These are phyloP conservation scores for Trichomonascus vanleenenianus DNA, from an alignment of 805 yeast species.

Conservation along the genomic window DNA sequence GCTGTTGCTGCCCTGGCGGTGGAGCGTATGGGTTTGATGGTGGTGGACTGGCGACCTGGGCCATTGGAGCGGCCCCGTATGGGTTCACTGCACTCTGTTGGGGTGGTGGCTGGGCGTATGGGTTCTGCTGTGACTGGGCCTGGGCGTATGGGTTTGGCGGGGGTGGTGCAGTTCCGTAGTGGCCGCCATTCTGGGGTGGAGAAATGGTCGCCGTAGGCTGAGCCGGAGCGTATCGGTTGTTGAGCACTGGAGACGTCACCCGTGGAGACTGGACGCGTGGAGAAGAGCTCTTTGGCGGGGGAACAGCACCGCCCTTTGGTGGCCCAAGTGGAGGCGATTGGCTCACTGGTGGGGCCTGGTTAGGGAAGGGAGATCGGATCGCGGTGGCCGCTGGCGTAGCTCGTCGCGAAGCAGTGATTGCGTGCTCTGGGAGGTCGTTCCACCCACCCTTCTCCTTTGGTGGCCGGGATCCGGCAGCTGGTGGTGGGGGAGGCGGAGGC, in stretches of 20 bases:
- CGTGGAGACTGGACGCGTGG: conserved; percentile 19
- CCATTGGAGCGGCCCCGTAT: conserved; percentile 17
- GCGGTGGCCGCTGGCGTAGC: conserved; percentile 22
- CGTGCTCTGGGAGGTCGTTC: conserved; percentile 24
- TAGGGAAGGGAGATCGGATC: conserved; percentile 17
- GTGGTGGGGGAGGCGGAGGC: conserved; percentile 21
- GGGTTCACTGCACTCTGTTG: conserved; percentile 6
- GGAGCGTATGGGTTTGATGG: conserved; percentile 17
- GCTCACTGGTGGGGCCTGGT: conserved; percentile 28
- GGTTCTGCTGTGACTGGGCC: conserved; percentile 6
- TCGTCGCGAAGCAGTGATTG: conserved; percentile 17
- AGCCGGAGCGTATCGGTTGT: conserved; percentile 22
- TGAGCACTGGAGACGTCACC: conserved; percentile 26
- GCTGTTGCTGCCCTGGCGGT: conserved; percentile 13
- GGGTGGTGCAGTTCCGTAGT: neutral
- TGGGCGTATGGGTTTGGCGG: conserved; percentile 11
- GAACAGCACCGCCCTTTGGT: conserved; percentile 18
- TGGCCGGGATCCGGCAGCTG: conserved; percentile 1
- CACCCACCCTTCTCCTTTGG: conserved; percentile 23
- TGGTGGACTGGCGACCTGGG: conserved; percentile 20
- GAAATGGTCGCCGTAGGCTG: neutral
- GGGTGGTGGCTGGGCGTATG: conserved; percentile 14
- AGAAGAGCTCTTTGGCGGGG: conserved; percentile 19
- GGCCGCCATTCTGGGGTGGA: neutral
- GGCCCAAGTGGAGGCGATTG: conserved; percentile 19